Evolutionary conservation across 805 yeast species (phyloP).

Genomic region (Myxozyma vanderwaltii): DNA sequence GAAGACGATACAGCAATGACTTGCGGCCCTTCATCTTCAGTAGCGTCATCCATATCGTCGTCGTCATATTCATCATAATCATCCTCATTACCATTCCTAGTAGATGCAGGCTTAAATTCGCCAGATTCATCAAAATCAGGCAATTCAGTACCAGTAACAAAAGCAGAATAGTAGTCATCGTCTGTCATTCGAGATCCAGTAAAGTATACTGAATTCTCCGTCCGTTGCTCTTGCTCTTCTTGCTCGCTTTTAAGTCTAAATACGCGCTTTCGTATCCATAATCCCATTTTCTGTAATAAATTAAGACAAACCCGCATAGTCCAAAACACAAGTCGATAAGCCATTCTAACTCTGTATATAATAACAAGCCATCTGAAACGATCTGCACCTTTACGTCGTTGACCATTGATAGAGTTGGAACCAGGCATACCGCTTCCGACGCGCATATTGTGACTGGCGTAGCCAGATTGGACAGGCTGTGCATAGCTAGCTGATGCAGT

Average conservation of each 20-base stretch:
- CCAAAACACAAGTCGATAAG: constrained; percentile 21
- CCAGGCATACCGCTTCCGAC: constrained; percentile 12
- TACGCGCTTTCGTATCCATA: not conserved
- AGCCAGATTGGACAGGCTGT: no score
- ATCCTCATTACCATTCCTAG: constrained; percentile 24
- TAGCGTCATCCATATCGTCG: constrained; percentile 5
- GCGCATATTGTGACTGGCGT: constrained; percentile 21
- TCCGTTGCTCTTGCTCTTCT: not conserved
- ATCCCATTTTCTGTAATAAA: not conserved
- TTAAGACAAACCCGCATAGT: constrained; percentile 3
- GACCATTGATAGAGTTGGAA: not conserved
- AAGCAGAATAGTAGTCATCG: constrained; percentile 23
- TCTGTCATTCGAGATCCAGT: constrained; percentile 53
- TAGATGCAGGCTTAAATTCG: constrained; percentile 28
- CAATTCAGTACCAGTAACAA: constrained; percentile 70
- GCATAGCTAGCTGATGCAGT: constrained; percentile 18
- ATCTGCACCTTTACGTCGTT: constrained; percentile 7
- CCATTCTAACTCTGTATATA: constrained; percentile 27
- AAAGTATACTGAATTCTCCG: not conserved
- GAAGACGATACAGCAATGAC: not conserved
- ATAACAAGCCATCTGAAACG: constrained; percentile 23
- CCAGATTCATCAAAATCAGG: constrained; percentile 56
- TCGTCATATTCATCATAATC: constrained; percentile 26
- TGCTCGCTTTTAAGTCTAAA: not conserved
- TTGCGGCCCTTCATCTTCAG: constrained; percentile 9